phyloP scores from a whole-genome alignment of 345 rosid species.

The Pugionium cornutum region DNA sequence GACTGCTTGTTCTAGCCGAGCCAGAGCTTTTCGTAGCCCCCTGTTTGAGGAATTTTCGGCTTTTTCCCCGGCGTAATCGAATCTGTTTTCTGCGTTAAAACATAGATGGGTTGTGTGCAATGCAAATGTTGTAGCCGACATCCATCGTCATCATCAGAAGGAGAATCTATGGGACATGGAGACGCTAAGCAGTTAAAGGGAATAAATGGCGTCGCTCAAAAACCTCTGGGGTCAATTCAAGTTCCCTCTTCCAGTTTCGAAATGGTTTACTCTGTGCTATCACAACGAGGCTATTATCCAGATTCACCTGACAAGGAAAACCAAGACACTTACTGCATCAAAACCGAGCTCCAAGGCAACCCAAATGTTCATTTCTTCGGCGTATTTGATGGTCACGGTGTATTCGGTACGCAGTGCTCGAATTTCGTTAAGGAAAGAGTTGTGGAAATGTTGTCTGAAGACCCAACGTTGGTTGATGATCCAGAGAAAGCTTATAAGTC shows the following conservation, averaged over 20 bases:
- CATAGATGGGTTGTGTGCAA: constrained; percentile 81
- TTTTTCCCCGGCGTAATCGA: background rate
- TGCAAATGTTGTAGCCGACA: constrained; percentile 76
- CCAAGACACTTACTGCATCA: constrained; percentile 83
- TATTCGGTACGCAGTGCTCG: constrained; percentile 72
- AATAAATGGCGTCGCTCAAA: constrained; percentile 56
- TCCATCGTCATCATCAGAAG: constrained; percentile 62
- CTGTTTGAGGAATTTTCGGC: constrained; percentile 32
- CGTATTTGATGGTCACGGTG: constrained; percentile 93
- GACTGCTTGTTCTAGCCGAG: constrained; percentile 14
- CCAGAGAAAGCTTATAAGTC: constrained; percentile 68
- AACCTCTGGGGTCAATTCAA: constrained; percentile 57
- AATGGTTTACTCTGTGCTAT: constrained; percentile 68
- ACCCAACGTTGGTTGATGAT: constrained; percentile 63
- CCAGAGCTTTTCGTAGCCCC: background rate
- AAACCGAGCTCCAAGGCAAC: constrained; percentile 73
- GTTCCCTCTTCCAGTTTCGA: constrained; percentile 68
- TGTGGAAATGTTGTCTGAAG: constrained; percentile 63
- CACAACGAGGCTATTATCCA: constrained; percentile 86
- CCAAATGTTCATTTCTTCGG: constrained; percentile 91
- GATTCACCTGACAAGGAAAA: constrained; percentile 79
- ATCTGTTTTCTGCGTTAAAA: constrained; percentile 15
- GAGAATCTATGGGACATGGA: constrained; percentile 46
- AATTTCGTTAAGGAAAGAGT: constrained; percentile 74
- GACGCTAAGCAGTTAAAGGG: constrained; percentile 34